A percentile compares a stretch with the other conserved stretches of the same genome.
Conservation (phyloP, 1,139 yeast species). For the Diutina scorzettiae region DNA sequence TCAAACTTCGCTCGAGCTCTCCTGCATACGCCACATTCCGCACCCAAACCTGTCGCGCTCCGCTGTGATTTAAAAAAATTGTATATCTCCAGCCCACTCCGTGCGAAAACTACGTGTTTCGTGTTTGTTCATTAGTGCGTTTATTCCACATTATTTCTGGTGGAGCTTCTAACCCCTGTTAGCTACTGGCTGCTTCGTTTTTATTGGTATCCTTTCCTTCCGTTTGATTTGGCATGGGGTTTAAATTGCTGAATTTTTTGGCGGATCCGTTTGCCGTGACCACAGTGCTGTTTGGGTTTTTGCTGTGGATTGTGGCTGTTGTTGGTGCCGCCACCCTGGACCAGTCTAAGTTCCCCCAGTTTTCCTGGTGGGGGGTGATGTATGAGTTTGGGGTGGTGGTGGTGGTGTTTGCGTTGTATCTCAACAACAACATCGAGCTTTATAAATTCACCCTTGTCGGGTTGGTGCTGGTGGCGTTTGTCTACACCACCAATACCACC, state of each 20-base stretch:
- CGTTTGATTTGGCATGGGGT: constrained; percentile 18
- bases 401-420: constrained; percentile 46
- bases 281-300: constrained; percentile 47
- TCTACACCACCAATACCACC: constrained; percentile 75
- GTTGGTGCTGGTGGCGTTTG: constrained; percentile 50
- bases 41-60: neutral
- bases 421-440: constrained; percentile 56
- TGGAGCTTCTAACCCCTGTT: too few relatives aligned
- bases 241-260: constrained; percentile 38
- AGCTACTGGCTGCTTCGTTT: neutral
- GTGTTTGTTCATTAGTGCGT: too few relatives aligned
- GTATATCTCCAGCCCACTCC: neutral
- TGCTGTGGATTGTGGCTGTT: constrained; percentile 76
- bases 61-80: neutral
- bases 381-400: constrained; percentile 56
- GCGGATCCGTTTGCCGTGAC: constrained; percentile 66
- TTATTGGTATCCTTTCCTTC: neutral
- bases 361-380: constrained; percentile 97
- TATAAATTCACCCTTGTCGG: constrained; percentile 57
- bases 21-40: neutral
- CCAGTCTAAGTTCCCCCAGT: constrained; percentile 49
- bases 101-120: too few relatives aligned
- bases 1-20: too few relatives aligned
- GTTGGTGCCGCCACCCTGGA: constrained; percentile 54
- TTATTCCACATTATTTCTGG: too few relatives aligned